Evolutionary conservation across 768 basidiomycete genomes (phyloP).

Genomic region (Lactarius tabidus): DNA sequence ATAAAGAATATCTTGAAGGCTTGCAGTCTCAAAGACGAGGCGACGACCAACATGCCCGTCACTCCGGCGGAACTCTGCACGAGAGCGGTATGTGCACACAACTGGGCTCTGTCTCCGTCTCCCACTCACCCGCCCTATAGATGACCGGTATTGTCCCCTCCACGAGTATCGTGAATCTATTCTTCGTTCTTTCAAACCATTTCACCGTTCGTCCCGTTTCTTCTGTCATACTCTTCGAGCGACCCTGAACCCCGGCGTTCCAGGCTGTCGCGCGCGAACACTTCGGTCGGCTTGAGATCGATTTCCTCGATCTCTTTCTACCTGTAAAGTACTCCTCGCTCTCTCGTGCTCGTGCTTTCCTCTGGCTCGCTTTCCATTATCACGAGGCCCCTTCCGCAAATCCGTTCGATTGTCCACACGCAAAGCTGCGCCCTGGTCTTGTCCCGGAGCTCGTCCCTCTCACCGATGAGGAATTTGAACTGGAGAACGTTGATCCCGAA

Average conservation of each 20-base stretch:
- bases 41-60: conserved; percentile 41
- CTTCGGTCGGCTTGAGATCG: conserved; percentile 34
- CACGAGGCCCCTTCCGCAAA: conserved; percentile 39
- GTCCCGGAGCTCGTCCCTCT: conserved; percentile 32
- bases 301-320: conserved; percentile 44
- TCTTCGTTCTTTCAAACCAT: conserved; percentile 66
- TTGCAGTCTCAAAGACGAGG: conserved; percentile 47
- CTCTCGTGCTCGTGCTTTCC: conserved; percentile 43
- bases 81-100: conserved; percentile 41
- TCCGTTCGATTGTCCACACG: conserved; percentile 37
- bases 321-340: conserved; percentile 38
- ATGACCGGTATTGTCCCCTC: conserved; percentile 52
- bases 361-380: conserved; percentile 47
- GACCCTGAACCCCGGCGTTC: not conserved
- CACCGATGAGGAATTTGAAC: conserved; percentile 32
- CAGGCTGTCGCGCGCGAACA: conserved; percentile 38
- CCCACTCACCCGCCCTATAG: conserved; percentile 26
- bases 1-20: conserved; percentile 73
- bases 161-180: conserved; percentile 64
- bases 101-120: not conserved
- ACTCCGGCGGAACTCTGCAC: conserved; percentile 55
- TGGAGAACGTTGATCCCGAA: conserved; percentile 43
- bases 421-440: conserved; percentile 29
- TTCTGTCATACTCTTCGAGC: not conserved
- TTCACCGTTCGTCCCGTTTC: conserved; percentile 32